These are phyloP conservation scores for Musa schizocarpa DNA, from an alignment of 176 grass and related monocot genomes.

Conservation along the genomic window DNA sequence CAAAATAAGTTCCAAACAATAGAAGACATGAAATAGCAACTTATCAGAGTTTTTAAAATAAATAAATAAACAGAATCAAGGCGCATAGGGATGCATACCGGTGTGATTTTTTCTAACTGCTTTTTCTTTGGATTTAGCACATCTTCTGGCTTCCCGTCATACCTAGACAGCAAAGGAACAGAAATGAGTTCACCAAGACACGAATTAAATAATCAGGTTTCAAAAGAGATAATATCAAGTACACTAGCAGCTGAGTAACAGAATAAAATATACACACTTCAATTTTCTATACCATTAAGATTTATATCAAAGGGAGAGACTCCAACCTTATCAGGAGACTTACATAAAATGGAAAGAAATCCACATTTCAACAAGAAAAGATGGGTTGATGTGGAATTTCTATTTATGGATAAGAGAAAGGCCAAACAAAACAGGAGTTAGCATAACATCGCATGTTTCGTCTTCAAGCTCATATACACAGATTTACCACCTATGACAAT, in stretches of 20 bases:
- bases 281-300: too few relatives aligned
- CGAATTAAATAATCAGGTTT: background rate
- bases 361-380: too few relatives aligned
- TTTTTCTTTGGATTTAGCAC: slow-evolving; percentile 99
- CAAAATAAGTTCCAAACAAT: background rate
- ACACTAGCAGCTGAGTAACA: slow-evolving; percentile 16
- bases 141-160: slow-evolving; percentile 72
- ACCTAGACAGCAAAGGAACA: background rate
- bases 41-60: background rate
- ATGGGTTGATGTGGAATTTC: too few relatives aligned
- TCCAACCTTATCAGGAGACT: too few relatives aligned
- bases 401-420: too few relatives aligned
- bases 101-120: slow-evolving; percentile 92
- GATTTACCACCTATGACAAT: background rate
- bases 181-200: background rate
- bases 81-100: slow-evolving; percentile 28
- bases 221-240: slow-evolving; percentile 27
- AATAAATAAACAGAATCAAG: background rate
- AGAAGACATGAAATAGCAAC: slow-evolving; percentile 10
- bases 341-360: too few relatives aligned
- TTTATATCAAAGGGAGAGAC: too few relatives aligned
- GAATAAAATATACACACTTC: background rate
- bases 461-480: too few relatives aligned
- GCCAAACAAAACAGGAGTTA: too few relatives aligned
- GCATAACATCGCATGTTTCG: too few relatives aligned